These are phyloP conservation scores for Prunella vulgaris DNA, from an alignment of 257 asterid genomes.

Conservation along the genomic window DNA sequence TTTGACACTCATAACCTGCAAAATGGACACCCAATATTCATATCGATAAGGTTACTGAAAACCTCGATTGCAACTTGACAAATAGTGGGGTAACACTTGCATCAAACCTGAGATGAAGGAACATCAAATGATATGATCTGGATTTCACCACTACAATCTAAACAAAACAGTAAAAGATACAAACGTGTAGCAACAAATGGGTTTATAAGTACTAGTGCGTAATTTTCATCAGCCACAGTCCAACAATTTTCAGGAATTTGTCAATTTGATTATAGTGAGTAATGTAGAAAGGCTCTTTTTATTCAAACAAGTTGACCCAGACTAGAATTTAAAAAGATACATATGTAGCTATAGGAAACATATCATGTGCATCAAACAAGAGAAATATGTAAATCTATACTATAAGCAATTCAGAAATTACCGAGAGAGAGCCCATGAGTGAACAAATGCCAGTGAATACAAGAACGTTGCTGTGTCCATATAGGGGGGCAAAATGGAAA, in stretches of 20 bases:
- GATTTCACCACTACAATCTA: too few relatives aligned
- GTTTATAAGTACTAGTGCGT: not conserved
- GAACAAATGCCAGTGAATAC: slow-evolving; percentile 84
- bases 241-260: not conserved
- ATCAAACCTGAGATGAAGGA: too few relatives aligned
- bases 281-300: not conserved
- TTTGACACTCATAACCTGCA: slow-evolving; percentile 91
- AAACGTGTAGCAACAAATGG: too few relatives aligned
- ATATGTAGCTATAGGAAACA: not conserved
- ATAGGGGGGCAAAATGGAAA: slow-evolving; percentile 70
- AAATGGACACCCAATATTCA: slow-evolving; percentile 6
- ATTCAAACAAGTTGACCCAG: not conserved
- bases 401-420: slow-evolving; percentile 31
- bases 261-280: not conserved
- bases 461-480: slow-evolving; percentile 69
- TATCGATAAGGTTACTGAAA: slow-evolving; percentile 10
- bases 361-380: slow-evolving; percentile 1
- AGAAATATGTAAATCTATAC: slow-evolving; percentile 4
- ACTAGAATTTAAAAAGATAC: not conserved
- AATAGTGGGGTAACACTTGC: not conserved
- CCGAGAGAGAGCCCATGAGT: slow-evolving; percentile 93
- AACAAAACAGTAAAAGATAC: not conserved
- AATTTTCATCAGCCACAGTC: not conserved
- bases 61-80: not conserved
- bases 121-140: too few relatives aligned